Percentiles rank a stretch among this genome's conserved stretches.
phyloP scores from a whole-genome alignment of 1,284 basidiomycete species.

The Fomitopsis schrenkii region DNA sequence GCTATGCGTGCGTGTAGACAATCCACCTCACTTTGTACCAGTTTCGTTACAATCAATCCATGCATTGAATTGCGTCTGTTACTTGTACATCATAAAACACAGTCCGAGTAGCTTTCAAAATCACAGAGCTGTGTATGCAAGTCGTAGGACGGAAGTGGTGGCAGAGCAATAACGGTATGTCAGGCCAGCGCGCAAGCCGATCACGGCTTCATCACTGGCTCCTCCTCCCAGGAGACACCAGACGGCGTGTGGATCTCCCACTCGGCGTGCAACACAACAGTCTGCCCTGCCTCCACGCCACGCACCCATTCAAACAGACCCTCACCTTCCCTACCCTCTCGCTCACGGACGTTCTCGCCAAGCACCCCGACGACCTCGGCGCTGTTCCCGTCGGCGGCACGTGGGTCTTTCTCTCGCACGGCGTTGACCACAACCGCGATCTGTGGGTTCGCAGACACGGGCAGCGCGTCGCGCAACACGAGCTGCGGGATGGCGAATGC shows the following conservation, averaged over 20 bases:
- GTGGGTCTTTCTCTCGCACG: slow-evolving; percentile 40
- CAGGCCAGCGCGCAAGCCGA: no score
- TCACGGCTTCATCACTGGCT: background rate
- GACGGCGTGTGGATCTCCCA: slow-evolving; percentile 49
- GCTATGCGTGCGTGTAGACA: no score
- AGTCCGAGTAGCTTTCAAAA: no score
- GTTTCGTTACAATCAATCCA: no score
- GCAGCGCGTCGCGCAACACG: slow-evolving; percentile 46
- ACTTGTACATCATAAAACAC: no score
- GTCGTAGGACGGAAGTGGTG: no score
- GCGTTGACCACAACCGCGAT: slow-evolving; percentile 43
- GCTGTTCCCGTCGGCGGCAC: slow-evolving; percentile 17
- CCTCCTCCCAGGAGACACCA: slow-evolving; percentile 26
- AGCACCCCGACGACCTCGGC: slow-evolving; percentile 15
- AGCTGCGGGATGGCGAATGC: slow-evolving; percentile 38
- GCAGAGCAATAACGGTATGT: no score
- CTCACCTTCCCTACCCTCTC: slow-evolving; percentile 24
- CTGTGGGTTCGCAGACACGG: slow-evolving; percentile 34
- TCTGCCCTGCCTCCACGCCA: slow-evolving; percentile 20
- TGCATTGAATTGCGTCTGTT: no score
- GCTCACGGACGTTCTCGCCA: slow-evolving; percentile 20
- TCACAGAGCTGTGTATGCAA: no score
- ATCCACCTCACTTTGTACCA: no score
- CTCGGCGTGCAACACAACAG: slow-evolving; percentile 38
- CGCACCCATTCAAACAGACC: slow-evolving; percentile 28